Conservation (phyloP, 345 rosid genomes). For the Aurinia saxatilis region DNA sequence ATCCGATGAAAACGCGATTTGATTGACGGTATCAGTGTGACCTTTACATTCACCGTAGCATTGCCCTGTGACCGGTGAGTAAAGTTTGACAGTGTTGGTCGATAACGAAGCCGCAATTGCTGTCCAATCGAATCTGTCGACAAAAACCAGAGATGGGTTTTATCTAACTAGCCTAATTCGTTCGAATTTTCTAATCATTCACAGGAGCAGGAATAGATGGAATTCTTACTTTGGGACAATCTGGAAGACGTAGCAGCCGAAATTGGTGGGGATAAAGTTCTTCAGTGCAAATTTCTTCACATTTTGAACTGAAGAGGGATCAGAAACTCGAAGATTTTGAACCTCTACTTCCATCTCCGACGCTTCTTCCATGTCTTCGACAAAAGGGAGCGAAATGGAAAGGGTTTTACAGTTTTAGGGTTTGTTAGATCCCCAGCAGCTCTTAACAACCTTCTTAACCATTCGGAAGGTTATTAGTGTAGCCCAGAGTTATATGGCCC, state of each 20-base stretch:
- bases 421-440: neutral
- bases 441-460: neutral
- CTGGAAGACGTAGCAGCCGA: conserved; percentile 84
- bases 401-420: conserved; percentile 26
- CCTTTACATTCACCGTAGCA: conserved; percentile 82
- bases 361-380: conserved; percentile 32
- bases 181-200: neutral
- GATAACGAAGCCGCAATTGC: conserved; percentile 91
- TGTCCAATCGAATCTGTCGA: conserved; percentile 66
- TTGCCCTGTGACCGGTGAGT: conserved; percentile 81
- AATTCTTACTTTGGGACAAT: conserved; percentile 57
- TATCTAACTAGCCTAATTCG: neutral
- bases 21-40: conserved; percentile 58
- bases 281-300: conserved; percentile 54
- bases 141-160: neutral
- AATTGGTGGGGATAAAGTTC: conserved; percentile 75
- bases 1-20: conserved; percentile 53
- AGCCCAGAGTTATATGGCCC: neutral
- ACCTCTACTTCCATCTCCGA: conserved; percentile 59
- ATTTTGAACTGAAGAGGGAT: neutral
- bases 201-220: neutral
- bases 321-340: conserved; percentile 1
- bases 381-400: neutral
- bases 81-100: conserved; percentile 64
- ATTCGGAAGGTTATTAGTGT: no score